Base-by-base conservation (phyloP, 1,139 yeast species). In the Debaryomyces singareniensis region DNA sequence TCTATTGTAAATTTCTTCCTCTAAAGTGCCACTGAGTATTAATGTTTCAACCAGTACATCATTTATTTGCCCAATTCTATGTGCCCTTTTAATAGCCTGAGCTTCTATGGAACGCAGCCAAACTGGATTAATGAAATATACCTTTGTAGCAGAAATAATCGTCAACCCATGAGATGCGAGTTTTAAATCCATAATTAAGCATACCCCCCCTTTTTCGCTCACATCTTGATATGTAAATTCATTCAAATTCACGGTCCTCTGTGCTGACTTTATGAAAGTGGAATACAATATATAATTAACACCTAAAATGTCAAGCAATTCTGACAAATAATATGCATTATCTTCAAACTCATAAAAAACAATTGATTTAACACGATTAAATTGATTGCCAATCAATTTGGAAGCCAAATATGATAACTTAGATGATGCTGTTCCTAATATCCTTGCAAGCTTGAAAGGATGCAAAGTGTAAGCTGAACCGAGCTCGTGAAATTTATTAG, bases 301-400 rank as follows among this genome's bases (percentile, higher is more conserved):
- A 0, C 86, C 85, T 14, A 77, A 38, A 1, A 78, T 39, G 50
- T 79, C 87, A 29, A 80, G 47, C 11, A 78, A 57, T 42, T 80
- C 87, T 0, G 83, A 71, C 23, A 80, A 47, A 43, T 77, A 78
- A 44, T 74, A 79, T 0, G 85, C 86, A 37, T 76, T 69, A 40
- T 79, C 85, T 47, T 78, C 85, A 48, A 75, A 77, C 39, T 80
- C 86, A 47, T 74, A 80, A 44, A 80, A 80, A 0, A 80, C 75
- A 24, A 80, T 60, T 3, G 81, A 72, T 40, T 79, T 79, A 13
- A 66, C 46, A 2, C 59, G 61, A 3, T 45, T 40, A 15, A 49
- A 49, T 35, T 71, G 73, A 39, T 74, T 71, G 33, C 75, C 78
- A 15, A 76, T 47, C 13, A 79, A 42, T 32, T 74, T 58, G 13